These are phyloP conservation scores for Fusarium tanahbumbuense DNA, from an alignment of 2,329 filamentous ascomycete species.

Conservation along the genomic window DNA sequence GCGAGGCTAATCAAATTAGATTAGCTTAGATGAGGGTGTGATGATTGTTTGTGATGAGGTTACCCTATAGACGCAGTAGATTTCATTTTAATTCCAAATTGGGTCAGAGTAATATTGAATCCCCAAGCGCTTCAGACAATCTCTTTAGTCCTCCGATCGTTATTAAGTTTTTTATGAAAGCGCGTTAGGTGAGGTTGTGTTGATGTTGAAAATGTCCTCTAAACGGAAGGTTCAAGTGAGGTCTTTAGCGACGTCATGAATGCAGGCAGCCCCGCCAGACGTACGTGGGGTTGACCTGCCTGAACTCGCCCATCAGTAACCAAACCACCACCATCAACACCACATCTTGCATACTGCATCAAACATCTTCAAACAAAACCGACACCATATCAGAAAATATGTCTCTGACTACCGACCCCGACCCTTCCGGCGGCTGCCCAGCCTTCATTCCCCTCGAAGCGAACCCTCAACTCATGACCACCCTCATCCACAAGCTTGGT, in stretches of 20 bases:
- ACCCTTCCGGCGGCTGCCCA: constrained; percentile 53
- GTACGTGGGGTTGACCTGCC: constrained; percentile 18
- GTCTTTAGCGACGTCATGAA: constrained; percentile 30
- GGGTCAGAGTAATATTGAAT: not conserved
- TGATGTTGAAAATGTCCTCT: not conserved
- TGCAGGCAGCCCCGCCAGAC: constrained; percentile 12
- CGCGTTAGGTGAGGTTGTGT: not conserved
- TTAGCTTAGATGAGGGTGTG: not conserved
- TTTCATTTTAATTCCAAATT: not conserved
- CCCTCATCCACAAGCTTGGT: constrained; percentile 84
- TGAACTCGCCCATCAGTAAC: not conserved
- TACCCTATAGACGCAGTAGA: constrained; percentile 5
- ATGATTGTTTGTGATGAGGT: not conserved
- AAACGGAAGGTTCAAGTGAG: not conserved
- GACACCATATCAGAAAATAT: constrained; percentile 33
- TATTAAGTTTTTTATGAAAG: no score
- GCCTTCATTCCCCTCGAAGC: constrained; percentile 73
- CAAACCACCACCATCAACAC: not conserved
- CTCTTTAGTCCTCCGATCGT: no score
- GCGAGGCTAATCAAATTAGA: not conserved
- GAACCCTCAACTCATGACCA: constrained; percentile 90
- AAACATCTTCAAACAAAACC: not conserved
- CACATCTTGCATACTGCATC: not conserved
- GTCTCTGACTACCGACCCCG: constrained; percentile 54
- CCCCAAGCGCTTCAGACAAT: no score